These are phyloP conservation scores for Sisymbrium altissimum DNA, from an alignment of 345 rosid species.

Conservation along the genomic window DNA sequence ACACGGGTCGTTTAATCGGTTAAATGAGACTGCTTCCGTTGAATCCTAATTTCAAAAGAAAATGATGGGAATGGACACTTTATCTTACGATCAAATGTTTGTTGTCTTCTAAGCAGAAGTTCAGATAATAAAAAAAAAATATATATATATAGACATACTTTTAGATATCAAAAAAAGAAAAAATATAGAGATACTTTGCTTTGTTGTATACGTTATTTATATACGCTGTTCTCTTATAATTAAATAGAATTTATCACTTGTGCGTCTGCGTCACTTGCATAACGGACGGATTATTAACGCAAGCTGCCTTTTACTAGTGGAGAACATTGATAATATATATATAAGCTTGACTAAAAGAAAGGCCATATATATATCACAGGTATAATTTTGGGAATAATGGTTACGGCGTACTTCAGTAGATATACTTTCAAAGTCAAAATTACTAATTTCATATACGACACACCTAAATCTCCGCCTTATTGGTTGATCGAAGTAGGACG, in stretches of 20 bases:
- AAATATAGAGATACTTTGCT: neutral
- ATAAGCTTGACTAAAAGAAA: too few species aligned
- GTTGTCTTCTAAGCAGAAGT: neutral
- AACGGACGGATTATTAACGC: too few species aligned
- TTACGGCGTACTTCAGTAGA: neutral
- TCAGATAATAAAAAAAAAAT: neutral
- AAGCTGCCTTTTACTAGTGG: too few species aligned
- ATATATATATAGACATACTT: neutral
- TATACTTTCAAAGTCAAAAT: conserved; percentile 1
- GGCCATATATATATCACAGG: too few species aligned
- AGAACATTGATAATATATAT: too few species aligned
- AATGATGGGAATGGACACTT: too few species aligned
- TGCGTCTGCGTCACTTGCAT: too few species aligned
- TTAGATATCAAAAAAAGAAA: neutral
- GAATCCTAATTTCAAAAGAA: too few species aligned
- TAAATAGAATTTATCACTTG: too few species aligned
- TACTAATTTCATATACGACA: neutral
- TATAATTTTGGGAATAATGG: neutral
- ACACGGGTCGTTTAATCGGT: neutral
- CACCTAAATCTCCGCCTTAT: neutral
- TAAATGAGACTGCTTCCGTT: neutral
- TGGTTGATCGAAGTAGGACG: conserved; percentile 2
- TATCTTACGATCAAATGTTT: too few species aligned
- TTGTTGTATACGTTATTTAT: neutral
- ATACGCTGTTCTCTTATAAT: neutral